These are phyloP conservation scores for Eucalyptus globulus DNA, from an alignment of 345 rosid genomes.

Conservation along the genomic window DNA sequence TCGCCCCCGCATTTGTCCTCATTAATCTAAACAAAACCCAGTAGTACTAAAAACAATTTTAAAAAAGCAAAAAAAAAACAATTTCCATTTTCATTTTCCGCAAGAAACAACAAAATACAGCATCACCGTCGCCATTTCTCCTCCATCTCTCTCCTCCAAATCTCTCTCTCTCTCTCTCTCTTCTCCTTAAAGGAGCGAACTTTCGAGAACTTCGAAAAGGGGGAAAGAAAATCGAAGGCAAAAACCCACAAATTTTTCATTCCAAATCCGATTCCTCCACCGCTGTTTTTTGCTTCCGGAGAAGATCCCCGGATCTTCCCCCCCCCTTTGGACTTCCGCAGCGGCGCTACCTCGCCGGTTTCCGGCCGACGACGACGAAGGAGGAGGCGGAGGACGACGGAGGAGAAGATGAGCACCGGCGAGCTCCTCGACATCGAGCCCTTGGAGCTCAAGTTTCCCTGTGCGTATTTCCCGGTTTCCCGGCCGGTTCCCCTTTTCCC, in stretches of 20 bases:
- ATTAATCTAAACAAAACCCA: background rate
- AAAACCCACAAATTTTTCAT: background rate
- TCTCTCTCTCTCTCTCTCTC: background rate
- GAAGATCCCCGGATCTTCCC: background rate
- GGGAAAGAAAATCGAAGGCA: background rate
- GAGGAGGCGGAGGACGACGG: background rate
- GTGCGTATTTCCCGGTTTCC: slow-evolving; percentile 11
- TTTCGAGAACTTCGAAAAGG: background rate
- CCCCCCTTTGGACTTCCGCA: background rate
- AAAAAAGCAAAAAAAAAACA: background rate
- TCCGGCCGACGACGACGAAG: background rate
- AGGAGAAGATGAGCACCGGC: slow-evolving; percentile 41
- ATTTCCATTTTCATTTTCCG: background rate
- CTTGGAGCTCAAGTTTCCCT: slow-evolving; percentile 65
- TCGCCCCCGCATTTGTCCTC: background rate
- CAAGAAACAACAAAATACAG: background rate
- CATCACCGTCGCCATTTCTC: background rate
- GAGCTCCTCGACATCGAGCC: slow-evolving; percentile 72
- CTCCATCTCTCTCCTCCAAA: background rate
- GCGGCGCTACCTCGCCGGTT: background rate
- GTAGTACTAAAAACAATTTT: background rate
- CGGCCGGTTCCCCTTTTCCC: background rate
- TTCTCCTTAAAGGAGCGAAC: background rate
- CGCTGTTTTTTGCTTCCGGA: background rate
- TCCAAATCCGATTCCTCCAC: background rate